Conservation (phyloP, 2,329 filamentous ascomycete species). For the Xylaria sp. region DNA sequence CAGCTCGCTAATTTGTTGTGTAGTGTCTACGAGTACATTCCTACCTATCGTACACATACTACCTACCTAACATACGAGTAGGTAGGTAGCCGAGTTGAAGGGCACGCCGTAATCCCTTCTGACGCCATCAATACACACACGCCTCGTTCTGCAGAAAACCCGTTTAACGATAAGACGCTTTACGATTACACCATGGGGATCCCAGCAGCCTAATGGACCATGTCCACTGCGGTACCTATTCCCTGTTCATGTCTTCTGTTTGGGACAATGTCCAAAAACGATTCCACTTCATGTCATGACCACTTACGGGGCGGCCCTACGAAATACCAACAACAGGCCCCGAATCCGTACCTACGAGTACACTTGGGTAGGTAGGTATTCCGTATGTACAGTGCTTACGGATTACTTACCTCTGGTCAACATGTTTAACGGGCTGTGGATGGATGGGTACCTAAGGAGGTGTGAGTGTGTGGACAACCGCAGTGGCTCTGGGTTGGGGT, state of each 20-base stretch:
- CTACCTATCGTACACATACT: not conserved
- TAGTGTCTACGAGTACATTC: too few species aligned
- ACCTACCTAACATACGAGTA: too few species aligned
- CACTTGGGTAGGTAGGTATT: too few species aligned
- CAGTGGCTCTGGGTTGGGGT: slow-evolving; percentile 17
- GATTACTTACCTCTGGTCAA: not conserved
- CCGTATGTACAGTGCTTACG: too few species aligned
- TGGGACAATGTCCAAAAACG: not conserved
- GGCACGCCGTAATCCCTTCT: not conserved
- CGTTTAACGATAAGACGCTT: slow-evolving; percentile 6
- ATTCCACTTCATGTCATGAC: not conserved
- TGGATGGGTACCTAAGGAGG: not conserved
- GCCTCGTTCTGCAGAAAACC: too few species aligned
- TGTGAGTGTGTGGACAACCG: slow-evolving; percentile 4
- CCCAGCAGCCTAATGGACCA: slow-evolving; percentile 12
- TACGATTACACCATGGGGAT: slow-evolving; percentile 16
- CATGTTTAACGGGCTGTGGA: not conserved
- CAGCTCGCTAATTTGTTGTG: not conserved
- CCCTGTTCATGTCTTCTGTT: not conserved
- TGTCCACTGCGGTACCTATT: not conserved
- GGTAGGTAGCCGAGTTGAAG: slow-evolving; percentile 9
- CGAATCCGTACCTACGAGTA: too few species aligned
- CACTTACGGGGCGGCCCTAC: too few species aligned
- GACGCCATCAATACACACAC: not conserved
- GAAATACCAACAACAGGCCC: too few species aligned